A percentile compares a stretch with the other conserved stretches of the same genome.
Conservation (phyloP, 164 flowering plant genomes). For the Cinnamomum chago region DNA sequence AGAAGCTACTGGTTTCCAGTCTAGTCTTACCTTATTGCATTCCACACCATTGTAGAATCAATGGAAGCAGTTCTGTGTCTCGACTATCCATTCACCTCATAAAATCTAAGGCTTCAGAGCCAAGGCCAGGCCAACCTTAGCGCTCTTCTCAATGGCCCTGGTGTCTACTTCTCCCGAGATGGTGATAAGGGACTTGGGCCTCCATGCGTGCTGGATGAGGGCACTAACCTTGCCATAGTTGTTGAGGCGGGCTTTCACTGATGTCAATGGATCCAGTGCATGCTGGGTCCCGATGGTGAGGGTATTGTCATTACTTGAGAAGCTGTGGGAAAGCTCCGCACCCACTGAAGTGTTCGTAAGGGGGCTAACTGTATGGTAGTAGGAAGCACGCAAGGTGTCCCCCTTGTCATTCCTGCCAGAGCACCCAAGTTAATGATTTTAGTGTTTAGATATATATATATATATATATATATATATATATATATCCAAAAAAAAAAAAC, state of each 20-base stretch:
- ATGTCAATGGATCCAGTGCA: constrained; percentile 62
- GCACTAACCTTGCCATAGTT: constrained; percentile 70
- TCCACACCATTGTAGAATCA: constrained; percentile 12
- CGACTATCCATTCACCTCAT: neutral
- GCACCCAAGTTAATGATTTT: neutral
- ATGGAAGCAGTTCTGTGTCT: neutral
- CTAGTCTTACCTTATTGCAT: constrained; percentile 23
- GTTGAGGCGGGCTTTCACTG: constrained; percentile 66
- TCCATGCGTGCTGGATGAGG: constrained; percentile 86
- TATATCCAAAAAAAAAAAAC: no score
- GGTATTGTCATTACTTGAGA: constrained; percentile 64
- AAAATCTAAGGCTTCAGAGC: constrained; percentile 57
- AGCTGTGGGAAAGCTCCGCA: constrained; percentile 62
- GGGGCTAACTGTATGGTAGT: constrained; percentile 62
- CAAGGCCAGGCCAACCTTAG: constrained; percentile 76
- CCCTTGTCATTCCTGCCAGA: constrained; percentile 63
- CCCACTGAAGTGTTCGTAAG: constrained; percentile 74
- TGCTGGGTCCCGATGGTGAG: constrained; percentile 81
- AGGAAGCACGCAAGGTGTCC: constrained; percentile 61
- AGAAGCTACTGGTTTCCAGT: neutral
- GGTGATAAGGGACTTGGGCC: constrained; percentile 70
- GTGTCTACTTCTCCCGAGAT: constrained; percentile 84
- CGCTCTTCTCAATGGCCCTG: constrained; percentile 67
- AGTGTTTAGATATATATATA: no score
- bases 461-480: no score